Evolutionary conservation across 1,284 basidiomycete genomes (phyloP).

Genomic region (Mycena citricolor): DNA sequence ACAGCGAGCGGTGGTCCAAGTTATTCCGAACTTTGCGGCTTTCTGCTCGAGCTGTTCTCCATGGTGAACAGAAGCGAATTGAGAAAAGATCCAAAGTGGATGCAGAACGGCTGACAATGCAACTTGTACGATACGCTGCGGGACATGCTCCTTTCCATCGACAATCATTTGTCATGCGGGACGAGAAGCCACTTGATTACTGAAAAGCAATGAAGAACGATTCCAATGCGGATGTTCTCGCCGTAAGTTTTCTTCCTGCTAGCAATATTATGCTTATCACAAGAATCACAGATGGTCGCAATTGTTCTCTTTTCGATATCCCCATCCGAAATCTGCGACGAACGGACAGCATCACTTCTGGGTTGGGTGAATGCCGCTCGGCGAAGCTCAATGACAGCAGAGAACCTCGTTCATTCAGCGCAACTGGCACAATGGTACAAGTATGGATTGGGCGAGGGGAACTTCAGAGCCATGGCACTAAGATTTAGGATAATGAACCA

Average conservation of each 20-base stretch:
- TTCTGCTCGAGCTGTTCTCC: constrained; percentile 16
- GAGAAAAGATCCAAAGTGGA: neutral
- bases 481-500: too few species aligned
- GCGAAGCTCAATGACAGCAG: constrained; percentile 27
- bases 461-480: too few species aligned
- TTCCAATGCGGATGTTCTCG: constrained; percentile 26
- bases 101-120: constrained; percentile 12
- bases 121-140: constrained; percentile 25
- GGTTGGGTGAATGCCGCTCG: constrained; percentile 30
- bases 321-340: constrained; percentile 31
- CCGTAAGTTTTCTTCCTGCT: constrained; percentile 17
- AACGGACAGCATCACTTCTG: constrained; percentile 28
- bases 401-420: constrained; percentile 21
- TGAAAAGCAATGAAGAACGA: constrained; percentile 23
- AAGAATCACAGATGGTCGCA: constrained; percentile 23
- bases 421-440: constrained; percentile 12
- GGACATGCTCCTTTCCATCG: constrained; percentile 24
- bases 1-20: constrained; percentile 8
- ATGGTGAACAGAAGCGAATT: constrained; percentile 14
- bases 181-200: constrained; percentile 24
- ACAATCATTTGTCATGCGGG: constrained; percentile 12
- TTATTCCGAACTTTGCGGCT: constrained; percentile 19
- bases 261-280: neutral
- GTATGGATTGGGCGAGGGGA: constrained; percentile 6
- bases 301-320: constrained; percentile 29